These are phyloP conservation scores for Pichia californica DNA, from an alignment of 805 yeast species.

Conservation along the genomic window DNA sequence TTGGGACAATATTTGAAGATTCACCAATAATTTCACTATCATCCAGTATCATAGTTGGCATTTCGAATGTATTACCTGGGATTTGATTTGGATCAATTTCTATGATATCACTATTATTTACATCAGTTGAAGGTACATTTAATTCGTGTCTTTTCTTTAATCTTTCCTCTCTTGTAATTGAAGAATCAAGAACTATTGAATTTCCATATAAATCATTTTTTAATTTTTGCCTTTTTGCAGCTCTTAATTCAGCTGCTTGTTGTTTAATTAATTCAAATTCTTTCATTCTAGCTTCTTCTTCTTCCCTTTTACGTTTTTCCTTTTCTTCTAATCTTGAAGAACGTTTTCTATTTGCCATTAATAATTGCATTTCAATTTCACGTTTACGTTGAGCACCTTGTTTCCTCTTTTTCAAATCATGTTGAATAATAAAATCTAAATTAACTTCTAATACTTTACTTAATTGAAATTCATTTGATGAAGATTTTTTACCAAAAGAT, in stretches of 20 bases:
- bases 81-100: no score
- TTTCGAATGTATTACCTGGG: no score
- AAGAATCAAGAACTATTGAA: slow-evolving; percentile 11
- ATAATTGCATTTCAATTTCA: slow-evolving; percentile 55
- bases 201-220: slow-evolving; percentile 22
- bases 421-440: slow-evolving; percentile 31
- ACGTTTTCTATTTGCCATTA: slow-evolving; percentile 64
- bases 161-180: slow-evolving; percentile 30
- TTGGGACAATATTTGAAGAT: no score
- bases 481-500: slow-evolving; percentile 27
- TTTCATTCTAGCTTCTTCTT: slow-evolving; percentile 40
- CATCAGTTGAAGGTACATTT: background rate
- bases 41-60: no score
- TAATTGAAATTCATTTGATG: slow-evolving; percentile 24
- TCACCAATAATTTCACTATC: no score
- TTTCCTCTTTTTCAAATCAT: slow-evolving; percentile 49
- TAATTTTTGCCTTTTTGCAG: slow-evolving; percentile 32
- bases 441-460: slow-evolving; percentile 26
- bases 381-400: slow-evolving; percentile 49
- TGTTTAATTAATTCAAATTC: slow-evolving; percentile 40
- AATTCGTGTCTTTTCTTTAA: slow-evolving; percentile 15
- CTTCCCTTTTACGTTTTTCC: slow-evolving; percentile 45
- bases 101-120: no score
- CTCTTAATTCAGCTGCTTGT: slow-evolving; percentile 39
- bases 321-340: slow-evolving; percentile 69